Conservation (phyloP, 805 yeast species). For the Hanseniaspora taiwanica region DNA sequence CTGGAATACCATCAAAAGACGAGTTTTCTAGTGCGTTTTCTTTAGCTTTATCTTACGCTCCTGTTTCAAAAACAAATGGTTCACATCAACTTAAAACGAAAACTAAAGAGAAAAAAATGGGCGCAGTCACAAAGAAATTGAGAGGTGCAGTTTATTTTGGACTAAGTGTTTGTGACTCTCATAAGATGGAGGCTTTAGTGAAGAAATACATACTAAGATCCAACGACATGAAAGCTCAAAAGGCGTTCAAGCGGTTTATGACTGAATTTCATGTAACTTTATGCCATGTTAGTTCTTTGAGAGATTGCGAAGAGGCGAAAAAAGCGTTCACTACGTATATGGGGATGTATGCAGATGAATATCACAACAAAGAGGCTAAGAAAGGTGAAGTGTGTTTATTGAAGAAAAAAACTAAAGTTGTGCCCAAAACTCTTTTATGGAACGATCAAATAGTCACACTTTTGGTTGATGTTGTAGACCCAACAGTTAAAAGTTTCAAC, state of each 20-base stretch:
- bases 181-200: slow-evolving; percentile 7
- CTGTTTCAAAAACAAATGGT: too few species aligned
- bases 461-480: slow-evolving; percentile 25
- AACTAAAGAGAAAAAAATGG: too few species aligned
- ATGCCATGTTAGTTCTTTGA: slow-evolving; percentile 32
- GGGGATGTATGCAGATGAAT: background rate
- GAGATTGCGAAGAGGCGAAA: slow-evolving; percentile 15
- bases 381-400: background rate
- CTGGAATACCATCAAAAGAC: slow-evolving; percentile 28
- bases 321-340: too few species aligned
- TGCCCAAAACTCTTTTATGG: slow-evolving; percentile 34
- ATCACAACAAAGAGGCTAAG: background rate
- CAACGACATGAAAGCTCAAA: slow-evolving; percentile 7
- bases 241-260: slow-evolving; percentile 34
- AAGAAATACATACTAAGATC: too few species aligned
- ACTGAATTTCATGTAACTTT: slow-evolving; percentile 54
- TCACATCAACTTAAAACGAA: too few species aligned
- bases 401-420: slow-evolving; percentile 15
- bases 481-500: slow-evolving; percentile 26
- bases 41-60: slow-evolving; percentile 22
- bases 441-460: slow-evolving; percentile 41
- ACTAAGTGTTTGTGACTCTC: slow-evolving; percentile 22
- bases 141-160: slow-evolving; percentile 30
- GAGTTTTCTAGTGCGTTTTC: slow-evolving; percentile 39
- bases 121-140: slow-evolving; percentile 6